Conservation (phyloP, 768 basidiomycete genomes). For the Hortiboletus flavorubellus region DNA sequence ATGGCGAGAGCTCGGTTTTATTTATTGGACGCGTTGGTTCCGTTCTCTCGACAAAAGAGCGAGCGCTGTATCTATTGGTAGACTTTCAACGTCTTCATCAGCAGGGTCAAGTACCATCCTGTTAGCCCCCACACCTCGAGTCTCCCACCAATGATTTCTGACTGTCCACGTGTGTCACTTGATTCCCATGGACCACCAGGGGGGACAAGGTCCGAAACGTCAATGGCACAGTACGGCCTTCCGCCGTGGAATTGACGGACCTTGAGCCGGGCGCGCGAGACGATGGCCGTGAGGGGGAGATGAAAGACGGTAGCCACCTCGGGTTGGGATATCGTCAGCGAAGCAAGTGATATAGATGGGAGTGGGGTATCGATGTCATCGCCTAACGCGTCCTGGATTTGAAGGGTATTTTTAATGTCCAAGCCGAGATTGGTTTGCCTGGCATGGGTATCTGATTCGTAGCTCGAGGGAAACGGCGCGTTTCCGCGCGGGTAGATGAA, state of each 20-base stretch:
- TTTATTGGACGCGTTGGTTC: neutral
- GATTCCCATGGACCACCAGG: constrained; percentile 29
- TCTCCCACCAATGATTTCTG: constrained; percentile 43
- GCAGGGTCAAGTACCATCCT: constrained; percentile 71
- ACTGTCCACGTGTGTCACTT: constrained; percentile 34
- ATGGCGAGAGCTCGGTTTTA: neutral
- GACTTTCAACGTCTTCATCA: constrained; percentile 55
- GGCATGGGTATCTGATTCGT: constrained; percentile 1
- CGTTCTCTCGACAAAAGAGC: too few species aligned
- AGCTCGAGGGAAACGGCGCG: neutral
- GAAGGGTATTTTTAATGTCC: neutral
- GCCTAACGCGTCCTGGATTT: neutral
- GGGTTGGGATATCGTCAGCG: constrained; percentile 48
- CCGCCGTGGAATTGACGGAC: constrained; percentile 50
- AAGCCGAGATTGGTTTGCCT: neutral
- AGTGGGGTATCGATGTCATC: constrained; percentile 42
- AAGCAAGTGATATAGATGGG: constrained; percentile 55
- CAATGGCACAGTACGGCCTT: constrained; percentile 60
- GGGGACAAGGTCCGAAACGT: constrained; percentile 56
- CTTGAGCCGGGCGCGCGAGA: constrained; percentile 47
- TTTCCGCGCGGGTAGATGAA: constrained; percentile 34
- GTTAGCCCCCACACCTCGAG: constrained; percentile 83
- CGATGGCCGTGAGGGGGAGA: constrained; percentile 55
- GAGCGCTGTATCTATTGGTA: constrained; percentile 34
- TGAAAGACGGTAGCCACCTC: constrained; percentile 76